phyloP scores from a whole-genome alignment of 2,329 filamentous ascomycete genomes.

The Ophiostoma tasmaniense region DNA sequence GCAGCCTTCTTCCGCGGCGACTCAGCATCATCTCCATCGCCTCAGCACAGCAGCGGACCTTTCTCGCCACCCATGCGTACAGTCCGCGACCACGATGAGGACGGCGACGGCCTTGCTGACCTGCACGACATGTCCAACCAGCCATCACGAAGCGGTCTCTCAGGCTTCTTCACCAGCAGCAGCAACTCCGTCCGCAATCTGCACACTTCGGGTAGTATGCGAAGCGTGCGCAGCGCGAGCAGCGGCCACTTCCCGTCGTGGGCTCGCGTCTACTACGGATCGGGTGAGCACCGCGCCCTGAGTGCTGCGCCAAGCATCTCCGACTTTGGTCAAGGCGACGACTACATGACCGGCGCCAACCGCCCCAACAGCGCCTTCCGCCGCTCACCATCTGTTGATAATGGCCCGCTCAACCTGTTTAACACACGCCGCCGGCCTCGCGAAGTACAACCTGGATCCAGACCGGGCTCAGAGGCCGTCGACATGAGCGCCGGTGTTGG shows the following conservation, averaged over 20 bases:
- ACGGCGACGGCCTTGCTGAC: constrained; percentile 56
- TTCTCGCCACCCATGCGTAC: constrained; percentile 48
- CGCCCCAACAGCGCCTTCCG: constrained; percentile 34
- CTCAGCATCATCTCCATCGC: constrained; percentile 26
- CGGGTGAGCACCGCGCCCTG: constrained; percentile 50
- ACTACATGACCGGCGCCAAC: constrained; percentile 33
- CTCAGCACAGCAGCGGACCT: constrained; percentile 43
- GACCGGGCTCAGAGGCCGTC: constrained; percentile 21
- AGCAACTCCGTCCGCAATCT: constrained; percentile 39
- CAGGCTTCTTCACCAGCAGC: constrained; percentile 39
- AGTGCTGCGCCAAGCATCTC: constrained; percentile 40
- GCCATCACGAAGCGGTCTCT: constrained; percentile 47
- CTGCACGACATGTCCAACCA: constrained; percentile 45
- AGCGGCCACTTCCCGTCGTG: constrained; percentile 41
- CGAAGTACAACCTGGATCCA: constrained; percentile 27
- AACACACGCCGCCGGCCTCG: constrained; percentile 38
- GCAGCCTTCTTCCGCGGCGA: constrained; percentile 32
- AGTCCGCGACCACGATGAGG: constrained; percentile 52
- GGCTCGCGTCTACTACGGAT: constrained; percentile 63
- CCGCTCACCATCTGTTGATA: constrained; percentile 44
- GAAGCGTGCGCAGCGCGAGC: constrained; percentile 34
- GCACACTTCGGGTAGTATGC: constrained; percentile 40
- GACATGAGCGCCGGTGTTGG: constrained; percentile 37
- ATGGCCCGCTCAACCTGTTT: constrained; percentile 37
- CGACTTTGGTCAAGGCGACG: constrained; percentile 8